Conservation (phyloP, 345 rosid genomes). For the Pistacia atlantica region DNA sequence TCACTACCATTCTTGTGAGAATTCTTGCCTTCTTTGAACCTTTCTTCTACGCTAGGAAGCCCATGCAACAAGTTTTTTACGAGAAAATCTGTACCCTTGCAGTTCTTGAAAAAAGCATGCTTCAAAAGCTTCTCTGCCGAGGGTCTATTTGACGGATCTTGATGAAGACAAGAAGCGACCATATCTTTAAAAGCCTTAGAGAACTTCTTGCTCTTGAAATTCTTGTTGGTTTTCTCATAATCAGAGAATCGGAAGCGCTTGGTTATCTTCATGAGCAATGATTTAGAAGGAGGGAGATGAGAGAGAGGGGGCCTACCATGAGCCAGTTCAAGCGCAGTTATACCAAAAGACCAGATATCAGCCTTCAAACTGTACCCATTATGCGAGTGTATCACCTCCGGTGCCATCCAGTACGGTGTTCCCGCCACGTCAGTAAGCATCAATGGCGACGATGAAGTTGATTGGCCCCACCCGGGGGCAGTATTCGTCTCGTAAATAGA, state of each 20-base stretch:
- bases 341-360: conserved; percentile 95
- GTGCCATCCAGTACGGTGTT: conserved; percentile 98
- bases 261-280: conserved; percentile 78
- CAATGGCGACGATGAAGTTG: conserved; percentile 38
- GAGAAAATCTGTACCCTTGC: conserved; percentile 61
- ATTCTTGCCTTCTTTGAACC: conserved; percentile 43
- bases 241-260: conserved; percentile 73
- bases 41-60: conserved; percentile 70
- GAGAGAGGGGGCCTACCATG: conserved; percentile 86
- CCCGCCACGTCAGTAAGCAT: conserved; percentile 76
- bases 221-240: conserved; percentile 49
- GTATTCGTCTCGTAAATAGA: conserved; percentile 62
- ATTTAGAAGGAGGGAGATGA: conserved; percentile 75
- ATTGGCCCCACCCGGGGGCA: conserved; percentile 4
- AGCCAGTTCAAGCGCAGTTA: conserved; percentile 84
- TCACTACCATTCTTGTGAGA: conserved; percentile 13
- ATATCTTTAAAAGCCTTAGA: conserved; percentile 79
- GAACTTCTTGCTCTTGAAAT: conserved; percentile 57
- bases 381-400: conserved; percentile 94
- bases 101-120: conserved; percentile 73
- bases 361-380: conserved; percentile 86
- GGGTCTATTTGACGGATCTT: conserved; percentile 79
- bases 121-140: conserved; percentile 71
- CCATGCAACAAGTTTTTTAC: conserved; percentile 60
- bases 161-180: conserved; percentile 80